These are phyloP conservation scores for Ceratocystis cubensis DNA, from an alignment of 2,329 filamentous ascomycete species.

Conservation along the genomic window DNA sequence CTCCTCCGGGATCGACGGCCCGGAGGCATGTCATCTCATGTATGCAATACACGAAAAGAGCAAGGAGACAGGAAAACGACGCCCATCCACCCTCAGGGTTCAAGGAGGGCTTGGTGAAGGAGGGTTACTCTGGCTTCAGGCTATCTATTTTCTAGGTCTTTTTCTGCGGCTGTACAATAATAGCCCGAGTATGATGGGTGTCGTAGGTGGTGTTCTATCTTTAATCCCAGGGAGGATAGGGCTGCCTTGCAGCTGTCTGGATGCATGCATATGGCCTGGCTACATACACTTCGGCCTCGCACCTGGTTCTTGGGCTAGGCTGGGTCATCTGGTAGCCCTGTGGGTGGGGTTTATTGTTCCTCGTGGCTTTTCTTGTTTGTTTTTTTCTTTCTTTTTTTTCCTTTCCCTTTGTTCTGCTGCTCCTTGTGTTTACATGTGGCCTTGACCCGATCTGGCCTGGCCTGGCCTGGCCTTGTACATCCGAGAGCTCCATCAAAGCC, in stretches of 20 bases:
- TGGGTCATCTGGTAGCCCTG: no score
- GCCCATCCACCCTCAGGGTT: background rate
- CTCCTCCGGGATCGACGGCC: background rate
- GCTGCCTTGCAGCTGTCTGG: no score
- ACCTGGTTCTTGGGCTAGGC: no score
- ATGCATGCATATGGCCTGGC: no score
- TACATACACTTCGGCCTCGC: no score
- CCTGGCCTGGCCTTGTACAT: background rate
- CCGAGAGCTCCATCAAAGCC: conserved; percentile 8
- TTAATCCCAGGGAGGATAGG: background rate
- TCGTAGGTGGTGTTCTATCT: background rate
- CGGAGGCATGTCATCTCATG: background rate
- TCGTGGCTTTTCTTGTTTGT: no score
- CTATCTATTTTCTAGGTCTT: background rate
- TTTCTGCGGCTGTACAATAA: background rate
- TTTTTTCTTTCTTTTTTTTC: no score
- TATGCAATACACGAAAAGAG: background rate
- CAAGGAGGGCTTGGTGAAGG: background rate
- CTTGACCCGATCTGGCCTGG: background rate
- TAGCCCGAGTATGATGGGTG: background rate
- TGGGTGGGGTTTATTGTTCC: no score
- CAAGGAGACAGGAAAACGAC: no score
- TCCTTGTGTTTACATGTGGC: background rate
- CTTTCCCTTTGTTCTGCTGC: no score
- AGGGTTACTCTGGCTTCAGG: background rate